Evolutionary conservation across 495 filamentous ascomycete genomes (phyloP).

Genomic region (Neurospora sp.): DNA sequence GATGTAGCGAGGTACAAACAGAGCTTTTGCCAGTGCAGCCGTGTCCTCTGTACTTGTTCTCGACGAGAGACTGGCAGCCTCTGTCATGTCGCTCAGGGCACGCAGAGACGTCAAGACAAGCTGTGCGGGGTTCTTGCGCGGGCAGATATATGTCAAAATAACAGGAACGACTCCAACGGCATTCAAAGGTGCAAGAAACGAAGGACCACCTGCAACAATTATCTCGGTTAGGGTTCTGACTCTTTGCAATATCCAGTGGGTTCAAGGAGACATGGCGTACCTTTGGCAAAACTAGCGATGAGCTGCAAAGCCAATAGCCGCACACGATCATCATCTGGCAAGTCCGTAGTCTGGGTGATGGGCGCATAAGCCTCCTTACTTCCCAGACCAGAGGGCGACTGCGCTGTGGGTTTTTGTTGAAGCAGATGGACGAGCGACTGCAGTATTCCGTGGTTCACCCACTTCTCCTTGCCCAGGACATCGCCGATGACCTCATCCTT

Average conservation of each 20-base stretch:
- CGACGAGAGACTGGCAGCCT: slow-evolving; percentile 43
- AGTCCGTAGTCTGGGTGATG: slow-evolving; percentile 13
- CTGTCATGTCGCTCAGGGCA: slow-evolving; percentile 61
- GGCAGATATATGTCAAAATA: slow-evolving; percentile 58
- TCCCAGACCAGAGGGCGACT: slow-evolving; percentile 11
- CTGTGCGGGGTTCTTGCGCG: slow-evolving; percentile 49
- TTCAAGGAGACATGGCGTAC: slow-evolving; percentile 31
- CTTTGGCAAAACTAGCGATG: slow-evolving; percentile 73
- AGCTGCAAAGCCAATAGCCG: slow-evolving; percentile 73
- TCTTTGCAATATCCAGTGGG: background rate
- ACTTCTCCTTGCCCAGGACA: slow-evolving; percentile 71
- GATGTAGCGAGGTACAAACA: slow-evolving; percentile 55
- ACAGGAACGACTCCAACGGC: slow-evolving; percentile 52
- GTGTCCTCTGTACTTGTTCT: slow-evolving; percentile 18
- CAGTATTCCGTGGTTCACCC: slow-evolving; percentile 59
- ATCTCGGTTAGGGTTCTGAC: slow-evolving; percentile 5
- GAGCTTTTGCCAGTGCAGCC: slow-evolving; percentile 42
- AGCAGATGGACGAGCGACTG: slow-evolving; percentile 57
- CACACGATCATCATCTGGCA: slow-evolving; percentile 49
- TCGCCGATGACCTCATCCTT: slow-evolving; percentile 91
- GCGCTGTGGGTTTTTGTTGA: slow-evolving; percentile 21
- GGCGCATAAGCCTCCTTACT: slow-evolving; percentile 27
- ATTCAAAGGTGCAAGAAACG: slow-evolving; percentile 66
- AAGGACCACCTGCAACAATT: slow-evolving; percentile 56
- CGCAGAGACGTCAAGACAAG: slow-evolving; percentile 65